Conservation (phyloP, 2,329 filamentous ascomycete genomes). For the Knoxdaviesia proteae region DNA sequence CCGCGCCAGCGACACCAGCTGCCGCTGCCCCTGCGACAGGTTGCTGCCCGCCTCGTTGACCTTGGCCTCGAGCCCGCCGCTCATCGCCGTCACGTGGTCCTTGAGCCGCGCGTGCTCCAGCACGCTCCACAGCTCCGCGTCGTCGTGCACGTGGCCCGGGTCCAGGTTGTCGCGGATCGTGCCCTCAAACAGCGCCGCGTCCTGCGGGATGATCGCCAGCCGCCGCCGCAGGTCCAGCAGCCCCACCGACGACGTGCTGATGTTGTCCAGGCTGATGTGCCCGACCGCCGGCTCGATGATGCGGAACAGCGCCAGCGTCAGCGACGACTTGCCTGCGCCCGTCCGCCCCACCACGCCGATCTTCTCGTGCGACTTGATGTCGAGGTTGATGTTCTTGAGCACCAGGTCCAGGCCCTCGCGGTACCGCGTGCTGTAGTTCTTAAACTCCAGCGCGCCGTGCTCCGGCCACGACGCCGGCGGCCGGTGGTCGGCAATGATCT, state of each 20-base stretch:
- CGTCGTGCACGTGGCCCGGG: slow-evolving; percentile 83
- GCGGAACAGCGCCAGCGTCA: slow-evolving; percentile 83
- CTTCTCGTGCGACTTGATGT: slow-evolving; percentile 93
- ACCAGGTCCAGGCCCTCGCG: slow-evolving; percentile 77
- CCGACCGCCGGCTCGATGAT: slow-evolving; percentile 79
- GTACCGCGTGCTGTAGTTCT: slow-evolving; percentile 87
- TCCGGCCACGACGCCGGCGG: slow-evolving; percentile 84
- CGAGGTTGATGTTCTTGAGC: slow-evolving; percentile 75
- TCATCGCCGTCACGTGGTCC: slow-evolving; percentile 72
- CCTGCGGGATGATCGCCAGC: slow-evolving; percentile 91
- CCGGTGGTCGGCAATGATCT: slow-evolving; percentile 72
- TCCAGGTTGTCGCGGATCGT: slow-evolving; percentile 89
- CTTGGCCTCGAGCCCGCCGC: slow-evolving; percentile 71
- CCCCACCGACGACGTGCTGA: slow-evolving; percentile 82
- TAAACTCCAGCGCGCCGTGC: slow-evolving; percentile 71
- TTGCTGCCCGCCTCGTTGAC: slow-evolving; percentile 94
- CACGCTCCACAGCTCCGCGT: slow-evolving; percentile 92
- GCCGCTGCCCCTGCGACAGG: slow-evolving; percentile 82
- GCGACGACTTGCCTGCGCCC: slow-evolving; percentile 83
- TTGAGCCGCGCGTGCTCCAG: slow-evolving; percentile 86
- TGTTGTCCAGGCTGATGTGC: slow-evolving; percentile 67
- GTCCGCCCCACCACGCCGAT: slow-evolving; percentile 94
- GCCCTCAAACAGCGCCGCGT: slow-evolving; percentile 87
- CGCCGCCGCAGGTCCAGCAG: slow-evolving; percentile 72
- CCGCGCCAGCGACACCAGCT: slow-evolving; percentile 81